Percentiles rank a stretch among this genome's conserved stretches.
phyloP scores from a whole-genome alignment of 371 early-diverging fungal species.

The Phascolomyces articulosus region DNA sequence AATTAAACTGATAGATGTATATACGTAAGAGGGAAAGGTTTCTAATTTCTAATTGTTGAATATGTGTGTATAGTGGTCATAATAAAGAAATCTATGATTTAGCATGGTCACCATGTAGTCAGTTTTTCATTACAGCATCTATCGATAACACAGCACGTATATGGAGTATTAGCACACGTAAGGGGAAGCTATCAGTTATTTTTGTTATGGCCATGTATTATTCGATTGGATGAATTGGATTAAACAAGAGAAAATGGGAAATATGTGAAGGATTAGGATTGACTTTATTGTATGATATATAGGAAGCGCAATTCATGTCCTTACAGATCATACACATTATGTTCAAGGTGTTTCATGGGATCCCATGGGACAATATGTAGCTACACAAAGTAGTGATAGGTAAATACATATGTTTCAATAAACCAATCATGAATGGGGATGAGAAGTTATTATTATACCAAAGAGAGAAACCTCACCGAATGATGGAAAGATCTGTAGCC shows the following conservation, averaged over 20 bases:
- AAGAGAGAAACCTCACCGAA: neutral
- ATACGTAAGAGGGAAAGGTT: no score
- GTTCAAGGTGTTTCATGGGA: constrained; percentile 98
- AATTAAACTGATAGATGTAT: no score
- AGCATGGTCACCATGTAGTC: constrained; percentile 94
- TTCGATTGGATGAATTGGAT: no score
- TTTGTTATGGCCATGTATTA: neutral
- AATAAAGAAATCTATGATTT: constrained; percentile 88
- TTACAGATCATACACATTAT: constrained; percentile 89
- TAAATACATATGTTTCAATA: no score
- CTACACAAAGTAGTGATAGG: constrained; percentile 94
- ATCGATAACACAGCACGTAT: constrained; percentile 93
- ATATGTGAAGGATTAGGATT: neutral
- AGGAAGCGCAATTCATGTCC: constrained; percentile 79
- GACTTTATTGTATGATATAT: neutral
- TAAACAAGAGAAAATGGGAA: no score
- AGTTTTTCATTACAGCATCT: constrained; percentile 85
- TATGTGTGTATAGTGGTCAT: constrained; percentile 52
- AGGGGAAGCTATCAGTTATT: constrained; percentile 11
- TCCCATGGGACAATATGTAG: constrained; percentile 85
- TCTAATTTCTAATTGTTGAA: no score
- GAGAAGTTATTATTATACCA: no score
- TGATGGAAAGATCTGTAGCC: constrained; percentile 48
- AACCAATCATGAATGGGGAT: no score
- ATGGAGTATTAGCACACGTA: constrained; percentile 83